phyloP scores from a whole-genome alignment of 305 asterid genomes.

The Fraxinus ornus region DNA sequence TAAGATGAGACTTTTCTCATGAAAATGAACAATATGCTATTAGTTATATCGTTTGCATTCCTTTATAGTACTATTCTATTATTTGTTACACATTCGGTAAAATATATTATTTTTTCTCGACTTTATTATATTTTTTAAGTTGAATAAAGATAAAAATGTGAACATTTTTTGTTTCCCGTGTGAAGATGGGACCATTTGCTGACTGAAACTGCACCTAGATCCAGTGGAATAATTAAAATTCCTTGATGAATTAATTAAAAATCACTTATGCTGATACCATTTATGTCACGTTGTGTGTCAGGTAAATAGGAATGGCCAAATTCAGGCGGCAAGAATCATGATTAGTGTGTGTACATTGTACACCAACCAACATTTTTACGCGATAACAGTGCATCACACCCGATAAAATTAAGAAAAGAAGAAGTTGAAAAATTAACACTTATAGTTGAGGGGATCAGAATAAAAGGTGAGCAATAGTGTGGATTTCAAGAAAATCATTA shows the following conservation, averaged over 20 bases:
- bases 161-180: not conserved
- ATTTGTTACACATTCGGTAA: not conserved
- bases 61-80: not conserved
- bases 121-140: not conserved
- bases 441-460: not conserved
- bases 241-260: not conserved
- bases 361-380: not conserved
- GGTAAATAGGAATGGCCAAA: not conserved
- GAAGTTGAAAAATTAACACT: not conserved
- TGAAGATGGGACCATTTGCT: not conserved
- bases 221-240: conserved; percentile 4
- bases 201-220: not conserved
- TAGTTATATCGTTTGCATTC: not conserved
- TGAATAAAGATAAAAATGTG: not conserved
- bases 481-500: not conserved
- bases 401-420: not conserved
- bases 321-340: not conserved
- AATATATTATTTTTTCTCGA: not conserved
- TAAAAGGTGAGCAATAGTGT: not conserved
- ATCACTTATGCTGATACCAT: not conserved
- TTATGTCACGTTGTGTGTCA: not conserved
- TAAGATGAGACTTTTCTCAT: not conserved
- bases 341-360: conserved; percentile 7
- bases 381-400: not conserved
- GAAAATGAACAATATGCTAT: not conserved